Conservation (phyloP, 768 basidiomycete species). For the Leccinum variicolor region DNA sequence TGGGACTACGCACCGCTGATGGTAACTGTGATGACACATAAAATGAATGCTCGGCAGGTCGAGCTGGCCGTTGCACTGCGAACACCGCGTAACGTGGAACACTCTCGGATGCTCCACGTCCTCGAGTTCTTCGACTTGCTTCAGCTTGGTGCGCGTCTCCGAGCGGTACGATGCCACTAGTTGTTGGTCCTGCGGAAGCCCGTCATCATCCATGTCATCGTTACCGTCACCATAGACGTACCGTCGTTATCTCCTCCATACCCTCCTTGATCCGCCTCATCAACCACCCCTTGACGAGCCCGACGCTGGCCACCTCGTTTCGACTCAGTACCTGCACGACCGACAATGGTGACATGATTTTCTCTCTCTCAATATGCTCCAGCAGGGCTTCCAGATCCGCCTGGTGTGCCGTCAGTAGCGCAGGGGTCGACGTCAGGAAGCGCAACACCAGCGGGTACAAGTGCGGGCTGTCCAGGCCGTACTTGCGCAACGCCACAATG, state of each 20-base stretch:
- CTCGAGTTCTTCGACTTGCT: conserved; percentile 77
- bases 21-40: conserved; percentile 98
- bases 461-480: conserved; percentile 68
- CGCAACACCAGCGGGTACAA: conserved; percentile 86
- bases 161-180: conserved; percentile 84
- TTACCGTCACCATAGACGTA: conserved; percentile 35
- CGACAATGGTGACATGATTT: conserved; percentile 84
- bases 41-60: conserved; percentile 95
- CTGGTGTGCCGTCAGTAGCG: conserved; percentile 67
- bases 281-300: conserved; percentile 90
- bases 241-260: conserved; percentile 74
- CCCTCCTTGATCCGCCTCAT: conserved; percentile 72
- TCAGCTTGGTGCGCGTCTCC: conserved; percentile 77
- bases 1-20: conserved; percentile 64
- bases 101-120: conserved; percentile 78
- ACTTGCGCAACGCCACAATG: conserved; percentile 66
- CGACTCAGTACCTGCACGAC: conserved; percentile 86
- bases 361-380: conserved; percentile 73
- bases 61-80: conserved; percentile 83
- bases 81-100: conserved; percentile 93
- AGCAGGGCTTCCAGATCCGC: conserved; percentile 69
- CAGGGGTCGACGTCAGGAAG: conserved; percentile 82
- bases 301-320: conserved; percentile 88
- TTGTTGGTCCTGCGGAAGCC: conserved; percentile 69
- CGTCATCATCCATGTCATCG: neutral